These are phyloP conservation scores for Thalassiosira hispida DNA, from an alignment of 352 stramenopile species.

Conservation along the genomic window DNA sequence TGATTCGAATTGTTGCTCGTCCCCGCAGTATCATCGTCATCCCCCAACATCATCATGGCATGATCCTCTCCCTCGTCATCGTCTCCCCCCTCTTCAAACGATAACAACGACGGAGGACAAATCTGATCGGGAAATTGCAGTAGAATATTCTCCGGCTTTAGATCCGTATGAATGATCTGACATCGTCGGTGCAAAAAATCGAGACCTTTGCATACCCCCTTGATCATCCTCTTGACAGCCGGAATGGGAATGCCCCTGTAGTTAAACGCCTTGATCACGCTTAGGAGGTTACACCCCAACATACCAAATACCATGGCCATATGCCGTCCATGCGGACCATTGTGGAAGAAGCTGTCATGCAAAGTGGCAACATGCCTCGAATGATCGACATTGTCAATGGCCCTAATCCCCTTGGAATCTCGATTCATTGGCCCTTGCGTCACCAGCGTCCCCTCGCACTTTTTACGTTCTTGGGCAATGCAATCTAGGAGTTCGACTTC, in stretches of 20 bases:
- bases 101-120: slow-evolving; percentile 32
- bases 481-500: slow-evolving; percentile 97
- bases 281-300: slow-evolving; percentile 97
- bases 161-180: slow-evolving; percentile 99
- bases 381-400: slow-evolving; percentile 67
- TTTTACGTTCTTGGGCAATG: slow-evolving; percentile 84
- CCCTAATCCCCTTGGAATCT: slow-evolving; percentile 46
- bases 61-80: slow-evolving; percentile 38
- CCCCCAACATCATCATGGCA: slow-evolving; percentile 20
- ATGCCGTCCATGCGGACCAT: slow-evolving; percentile 93
- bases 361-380: slow-evolving; percentile 85
- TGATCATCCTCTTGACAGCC: slow-evolving; percentile 93
- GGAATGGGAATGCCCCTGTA: slow-evolving; percentile 96
- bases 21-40: slow-evolving; percentile 32
- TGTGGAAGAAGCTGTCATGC: slow-evolving; percentile 96
- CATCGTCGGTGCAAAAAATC: slow-evolving; percentile 97
- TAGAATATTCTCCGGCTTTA: slow-evolving; percentile 99
- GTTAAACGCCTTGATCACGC: slow-evolving; percentile 99
- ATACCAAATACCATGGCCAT: slow-evolving; percentile 99
- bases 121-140: slow-evolving; percentile 82
- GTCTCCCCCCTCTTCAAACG: slow-evolving; percentile 29
- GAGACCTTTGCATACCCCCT: slow-evolving; percentile 94
- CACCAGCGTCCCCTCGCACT: slow-evolving; percentile 50
- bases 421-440: slow-evolving; percentile 43
- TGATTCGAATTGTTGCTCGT: slow-evolving; percentile 23